Percentiles rank a stretch among this genome's conserved stretches.
Conservation (phyloP, 1,139 yeast species). For the Protomyces inundatus region DNA sequence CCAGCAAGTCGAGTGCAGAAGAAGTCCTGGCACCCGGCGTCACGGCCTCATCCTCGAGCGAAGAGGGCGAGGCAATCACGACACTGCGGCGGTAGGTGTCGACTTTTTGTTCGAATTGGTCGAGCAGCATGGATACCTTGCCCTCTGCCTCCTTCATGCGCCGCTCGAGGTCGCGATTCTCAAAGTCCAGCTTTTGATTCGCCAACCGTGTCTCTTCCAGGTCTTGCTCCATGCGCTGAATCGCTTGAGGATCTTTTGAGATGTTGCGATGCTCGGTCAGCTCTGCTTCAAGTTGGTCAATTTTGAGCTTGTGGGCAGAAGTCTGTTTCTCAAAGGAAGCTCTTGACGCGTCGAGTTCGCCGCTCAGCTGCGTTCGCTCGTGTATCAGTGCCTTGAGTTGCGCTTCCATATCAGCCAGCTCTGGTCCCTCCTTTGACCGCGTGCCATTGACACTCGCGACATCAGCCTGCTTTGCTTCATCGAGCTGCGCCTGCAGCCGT, state of each 20-base stretch:
- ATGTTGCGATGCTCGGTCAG: background rate
- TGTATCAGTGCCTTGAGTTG: background rate
- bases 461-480: background rate
- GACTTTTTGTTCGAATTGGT: conserved; percentile 24
- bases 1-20: conserved; percentile 25
- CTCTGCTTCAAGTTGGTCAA: conserved; percentile 1
- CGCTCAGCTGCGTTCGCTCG: background rate
- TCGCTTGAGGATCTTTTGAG: background rate
- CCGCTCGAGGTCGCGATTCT: conserved; percentile 25
- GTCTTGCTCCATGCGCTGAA: conserved; percentile 18
- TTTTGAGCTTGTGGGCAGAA: background rate
- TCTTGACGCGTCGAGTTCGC: conserved; percentile 1
- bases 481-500: conserved; percentile 25
- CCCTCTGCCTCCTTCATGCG: conserved; percentile 26
- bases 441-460: background rate
- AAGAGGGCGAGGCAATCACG: background rate
- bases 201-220: conserved; percentile 15
- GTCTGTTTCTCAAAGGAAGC: background rate
- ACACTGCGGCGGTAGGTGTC: conserved; percentile 25
- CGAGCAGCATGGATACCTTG: conserved; percentile 25
- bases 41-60: background rate
- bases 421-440: background rate
- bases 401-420: background rate
- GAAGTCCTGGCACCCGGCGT: conserved; percentile 4
- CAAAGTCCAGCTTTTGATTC: conserved; percentile 21